Evolutionary conservation across 2,329 filamentous ascomycete genomes (phyloP).

Genomic region (Clonostachys sp.): DNA sequence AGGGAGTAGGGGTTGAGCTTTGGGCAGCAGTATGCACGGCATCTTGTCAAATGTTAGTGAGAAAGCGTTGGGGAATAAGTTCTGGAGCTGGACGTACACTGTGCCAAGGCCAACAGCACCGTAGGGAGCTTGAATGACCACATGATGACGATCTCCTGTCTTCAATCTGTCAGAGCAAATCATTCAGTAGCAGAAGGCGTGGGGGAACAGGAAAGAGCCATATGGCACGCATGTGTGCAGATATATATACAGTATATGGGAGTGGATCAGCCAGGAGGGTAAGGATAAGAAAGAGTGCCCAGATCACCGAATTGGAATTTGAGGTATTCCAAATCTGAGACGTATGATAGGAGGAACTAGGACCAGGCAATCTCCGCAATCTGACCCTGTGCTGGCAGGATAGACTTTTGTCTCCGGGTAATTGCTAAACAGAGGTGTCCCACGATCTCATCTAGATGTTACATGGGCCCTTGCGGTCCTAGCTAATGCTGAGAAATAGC

Average conservation of each 20-base stretch:
- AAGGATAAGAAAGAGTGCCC: background rate
- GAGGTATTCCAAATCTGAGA: background rate
- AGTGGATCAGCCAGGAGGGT: background rate
- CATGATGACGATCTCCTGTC: conserved; percentile 2
- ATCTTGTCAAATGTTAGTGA: conserved; percentile 1
- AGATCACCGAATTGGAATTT: background rate
- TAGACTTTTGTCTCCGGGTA: too few species aligned
- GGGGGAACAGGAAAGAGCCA: background rate
- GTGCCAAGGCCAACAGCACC: conserved; percentile 6
- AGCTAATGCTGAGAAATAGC: too few species aligned
- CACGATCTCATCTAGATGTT: too few species aligned
- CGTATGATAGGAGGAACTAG: conserved; percentile 2
- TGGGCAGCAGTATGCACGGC: conserved; percentile 7
- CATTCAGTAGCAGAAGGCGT: too few species aligned
- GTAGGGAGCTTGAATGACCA: conserved; percentile 1
- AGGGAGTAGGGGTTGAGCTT: conserved; percentile 12
- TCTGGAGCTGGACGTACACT: conserved; percentile 2
- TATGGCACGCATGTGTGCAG: background rate
- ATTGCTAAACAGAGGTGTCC: too few species aligned
- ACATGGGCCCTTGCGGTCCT: too few species aligned
- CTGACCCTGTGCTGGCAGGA: too few species aligned
- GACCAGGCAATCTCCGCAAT: too few species aligned
- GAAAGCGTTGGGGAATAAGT: too few species aligned
- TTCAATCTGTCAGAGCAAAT: too few species aligned
- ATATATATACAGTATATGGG: background rate